Base-by-base conservation (phyloP, 768 basidiomycete species). In the Boletus patriciae region DNA sequence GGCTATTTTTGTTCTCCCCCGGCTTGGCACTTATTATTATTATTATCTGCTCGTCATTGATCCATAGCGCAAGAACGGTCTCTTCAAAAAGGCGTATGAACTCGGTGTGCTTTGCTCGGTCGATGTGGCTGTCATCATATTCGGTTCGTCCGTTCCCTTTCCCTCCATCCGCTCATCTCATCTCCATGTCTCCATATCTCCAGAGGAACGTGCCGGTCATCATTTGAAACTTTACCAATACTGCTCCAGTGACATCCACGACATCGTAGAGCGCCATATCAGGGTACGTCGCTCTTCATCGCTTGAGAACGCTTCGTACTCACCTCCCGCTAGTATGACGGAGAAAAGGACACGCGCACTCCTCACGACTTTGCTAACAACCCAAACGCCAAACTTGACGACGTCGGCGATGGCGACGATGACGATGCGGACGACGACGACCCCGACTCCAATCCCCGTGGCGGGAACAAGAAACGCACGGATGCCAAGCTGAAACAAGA, bases 41-140 rank as follows among this genome's bases (percentile, higher is more conserved):
- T 62, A 54, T 63, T 48, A 51, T 59, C 52, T 61, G 50, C 52
- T 50, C 36, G 50, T 46, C 63, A 62, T 57, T 51, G 45, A 64
- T 58, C 62, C 44, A 46, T 75, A 92, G 91, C 84, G 91, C 65
- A 92, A 92, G 78, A 90, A 90, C 57, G 91, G 90, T 6, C 84
- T 93, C 60, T 92, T 93, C 85, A 92, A 92, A 74, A 92, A 92
- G 68, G 90, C 91, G 0, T 92, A 92, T 67, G 90, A 92, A 74
- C 87, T 93, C 59, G 90, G 90, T n/a, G 90, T 92, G 4, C 82
- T 92, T 41, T 93, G 91, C 70, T 90, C 88, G 15, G 91, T 92
- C 63, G 90, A 92, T 65, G 89, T 93, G 41, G 88, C 89, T 6
- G 90, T 93, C 70, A 88, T 92, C 70, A 90, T 93, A 70, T 92